Percentiles rank a stretch among this genome's conserved stretches.
Conservation (phyloP, 1,284 basidiomycete species). For the Moniliella sp. region DNA sequence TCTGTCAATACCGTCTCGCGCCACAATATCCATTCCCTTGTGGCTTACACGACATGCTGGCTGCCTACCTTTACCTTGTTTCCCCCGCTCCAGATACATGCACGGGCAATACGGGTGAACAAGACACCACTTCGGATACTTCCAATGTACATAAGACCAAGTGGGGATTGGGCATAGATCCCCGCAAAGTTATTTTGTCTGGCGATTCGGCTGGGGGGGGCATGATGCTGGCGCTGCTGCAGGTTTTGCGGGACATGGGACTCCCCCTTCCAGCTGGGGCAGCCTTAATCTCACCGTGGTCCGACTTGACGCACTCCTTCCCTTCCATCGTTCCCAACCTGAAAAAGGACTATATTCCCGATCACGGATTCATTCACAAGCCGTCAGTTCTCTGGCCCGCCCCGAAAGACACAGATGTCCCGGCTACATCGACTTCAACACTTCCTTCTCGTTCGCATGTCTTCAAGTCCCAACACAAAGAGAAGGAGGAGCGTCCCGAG, state of each 20-base stretch:
- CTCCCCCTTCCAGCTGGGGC: constrained; percentile 52
- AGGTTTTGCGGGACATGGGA: constrained; percentile 68
- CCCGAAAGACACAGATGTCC: too few species aligned
- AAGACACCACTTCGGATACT: too few species aligned
- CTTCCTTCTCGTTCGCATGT: too few species aligned
- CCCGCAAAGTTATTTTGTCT: constrained; percentile 53
- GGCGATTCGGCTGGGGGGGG: constrained; percentile 92
- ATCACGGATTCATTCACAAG: constrained; percentile 31
- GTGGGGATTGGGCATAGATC: too few species aligned
- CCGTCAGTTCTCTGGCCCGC: constrained; percentile 28
- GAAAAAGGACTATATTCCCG: constrained; percentile 46
- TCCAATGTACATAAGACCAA: too few species aligned
- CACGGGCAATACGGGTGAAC: too few species aligned
- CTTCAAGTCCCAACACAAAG: too few species aligned
- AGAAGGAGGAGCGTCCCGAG: too few species aligned
- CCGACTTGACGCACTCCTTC: constrained; percentile 81
- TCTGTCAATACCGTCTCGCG: too few species aligned
- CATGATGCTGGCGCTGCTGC: constrained; percentile 58
- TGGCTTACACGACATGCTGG: constrained; percentile 63
- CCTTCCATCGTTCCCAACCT: constrained; percentile 69
- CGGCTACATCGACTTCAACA: too few species aligned
- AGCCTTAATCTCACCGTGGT: constrained; percentile 43
- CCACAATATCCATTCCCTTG: constrained; percentile 70
- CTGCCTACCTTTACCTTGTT: constrained; percentile 56
- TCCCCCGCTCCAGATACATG: constrained; percentile 50